These are phyloP conservation scores for Globisporangium parvum DNA, from an alignment of 352 stramenopile species.

Conservation along the genomic window DNA sequence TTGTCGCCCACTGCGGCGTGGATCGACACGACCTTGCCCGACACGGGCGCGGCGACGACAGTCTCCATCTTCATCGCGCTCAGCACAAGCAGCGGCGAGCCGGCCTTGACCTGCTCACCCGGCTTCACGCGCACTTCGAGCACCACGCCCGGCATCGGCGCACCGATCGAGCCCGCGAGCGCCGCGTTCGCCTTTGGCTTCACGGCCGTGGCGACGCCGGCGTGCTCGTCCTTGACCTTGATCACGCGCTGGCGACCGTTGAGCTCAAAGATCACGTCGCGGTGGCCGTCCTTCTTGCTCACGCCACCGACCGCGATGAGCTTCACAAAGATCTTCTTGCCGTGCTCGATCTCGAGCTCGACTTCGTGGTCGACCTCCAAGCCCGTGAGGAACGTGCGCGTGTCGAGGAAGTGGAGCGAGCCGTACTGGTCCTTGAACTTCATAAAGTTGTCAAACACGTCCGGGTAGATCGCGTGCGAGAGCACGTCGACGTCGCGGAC, in stretches of 20 bases:
- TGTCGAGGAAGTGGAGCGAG: conserved; percentile 83
- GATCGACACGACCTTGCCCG: conserved; percentile 89
- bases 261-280: conserved; percentile 96
- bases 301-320: conserved; percentile 86
- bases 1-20: conserved; percentile 92
- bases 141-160: conserved; percentile 96
- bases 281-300: conserved; percentile 86
- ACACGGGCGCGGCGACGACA: conserved; percentile 87
- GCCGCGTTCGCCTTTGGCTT: conserved; percentile 85
- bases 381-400: conserved; percentile 71
- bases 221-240: conserved; percentile 89
- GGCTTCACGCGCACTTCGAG: conserved; percentile 93
- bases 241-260: conserved; percentile 92
- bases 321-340: conserved; percentile 96
- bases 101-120: conserved; percentile 91
- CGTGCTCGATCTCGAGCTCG: conserved; percentile 89
- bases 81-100: conserved; percentile 91
- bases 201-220: conserved; percentile 45
- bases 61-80: conserved; percentile 99
- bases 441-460: conserved; percentile 82
- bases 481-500: conserved; percentile 95
- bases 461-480: conserved; percentile 91
- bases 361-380: conserved; percentile 72
- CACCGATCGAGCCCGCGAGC: conserved; percentile 86
- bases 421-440: conserved; percentile 83